phyloP scores from a whole-genome alignment of 2,329 filamentous ascomycete genomes.

The Beauveria sp. region DNA sequence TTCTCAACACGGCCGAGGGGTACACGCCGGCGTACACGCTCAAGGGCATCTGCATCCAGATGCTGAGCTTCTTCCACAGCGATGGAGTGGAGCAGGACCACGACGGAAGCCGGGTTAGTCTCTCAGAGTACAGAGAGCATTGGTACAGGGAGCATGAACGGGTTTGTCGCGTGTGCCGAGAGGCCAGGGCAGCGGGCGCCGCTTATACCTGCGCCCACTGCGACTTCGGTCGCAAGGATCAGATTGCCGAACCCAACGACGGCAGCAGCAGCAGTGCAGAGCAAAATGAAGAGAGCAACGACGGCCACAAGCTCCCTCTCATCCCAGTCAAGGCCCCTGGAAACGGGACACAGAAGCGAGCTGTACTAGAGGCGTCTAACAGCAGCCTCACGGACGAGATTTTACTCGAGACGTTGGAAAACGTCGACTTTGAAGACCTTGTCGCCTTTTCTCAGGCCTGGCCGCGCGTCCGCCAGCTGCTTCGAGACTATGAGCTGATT shows the following conservation, averaged over 20 bases:
- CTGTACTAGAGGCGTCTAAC: slow-evolving; percentile 14
- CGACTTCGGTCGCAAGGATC: neutral
- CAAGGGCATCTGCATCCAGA: slow-evolving; percentile 40
- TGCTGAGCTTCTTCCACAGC: slow-evolving; percentile 45
- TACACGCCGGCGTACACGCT: slow-evolving; percentile 45
- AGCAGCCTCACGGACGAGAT: slow-evolving; percentile 33
- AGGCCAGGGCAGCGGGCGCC: neutral
- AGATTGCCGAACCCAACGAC: neutral
- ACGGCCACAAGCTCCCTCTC: too few species aligned
- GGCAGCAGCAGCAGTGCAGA: neutral
- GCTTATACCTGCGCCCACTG: neutral
- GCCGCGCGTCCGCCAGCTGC: slow-evolving; percentile 25
- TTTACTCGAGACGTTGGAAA: slow-evolving; percentile 26
- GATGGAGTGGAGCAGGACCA: slow-evolving; percentile 35
- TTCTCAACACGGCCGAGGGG: slow-evolving; percentile 33
- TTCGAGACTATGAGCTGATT: slow-evolving; percentile 28
- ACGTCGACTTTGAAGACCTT: slow-evolving; percentile 29
- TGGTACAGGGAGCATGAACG: neutral
- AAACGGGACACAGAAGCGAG: neutral
- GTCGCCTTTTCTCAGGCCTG: slow-evolving; percentile 29
- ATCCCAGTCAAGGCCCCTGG: too few species aligned
- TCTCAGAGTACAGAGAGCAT: slow-evolving; percentile 18
- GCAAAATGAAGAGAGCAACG: neutral
- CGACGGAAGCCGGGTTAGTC: slow-evolving; percentile 16
- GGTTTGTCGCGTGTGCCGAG: neutral